Evolutionary conservation across 1,139 yeast species (phyloP).

Genomic region (Suhomyces wounanorum): DNA sequence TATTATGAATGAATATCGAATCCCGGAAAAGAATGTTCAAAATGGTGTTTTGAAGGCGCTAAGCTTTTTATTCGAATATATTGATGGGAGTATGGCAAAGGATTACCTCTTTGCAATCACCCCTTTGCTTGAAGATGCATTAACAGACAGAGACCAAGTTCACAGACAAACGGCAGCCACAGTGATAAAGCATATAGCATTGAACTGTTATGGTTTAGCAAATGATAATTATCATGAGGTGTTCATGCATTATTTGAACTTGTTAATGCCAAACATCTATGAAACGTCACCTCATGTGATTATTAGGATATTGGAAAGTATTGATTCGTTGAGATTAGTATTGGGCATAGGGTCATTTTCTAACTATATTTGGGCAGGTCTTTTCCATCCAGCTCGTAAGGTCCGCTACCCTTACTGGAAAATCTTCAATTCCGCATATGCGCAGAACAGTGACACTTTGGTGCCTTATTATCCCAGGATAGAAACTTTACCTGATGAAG

Average conservation of each 20-base stretch:
- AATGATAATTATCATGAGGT: conserved; percentile 68
- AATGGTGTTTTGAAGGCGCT: conserved; percentile 92
- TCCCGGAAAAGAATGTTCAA: conserved; percentile 91
- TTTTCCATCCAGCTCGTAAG: conserved; percentile 90
- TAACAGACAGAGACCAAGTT: conserved; percentile 87
- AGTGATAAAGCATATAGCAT: conserved; percentile 78
- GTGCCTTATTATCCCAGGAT: conserved; percentile 81
- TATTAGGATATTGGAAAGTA: conserved; percentile 73
- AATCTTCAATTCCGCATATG: conserved; percentile 73
- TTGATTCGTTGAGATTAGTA: conserved; percentile 71
- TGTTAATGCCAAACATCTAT: conserved; percentile 79
- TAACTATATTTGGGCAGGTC: conserved; percentile 83
- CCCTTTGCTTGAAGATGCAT: conserved; percentile 85
- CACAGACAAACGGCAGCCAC: conserved; percentile 96
- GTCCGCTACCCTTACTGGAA: conserved; percentile 89
- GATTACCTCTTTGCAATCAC: conserved; percentile 83
- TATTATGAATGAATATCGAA: conserved; percentile 90
- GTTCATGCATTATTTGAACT: conserved; percentile 67
- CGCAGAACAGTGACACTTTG: conserved; percentile 71
- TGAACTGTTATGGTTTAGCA: conserved; percentile 76
- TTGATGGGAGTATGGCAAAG: conserved; percentile 70
- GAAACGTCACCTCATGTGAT: conserved; percentile 97
- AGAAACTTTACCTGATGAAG: conserved; percentile 31
- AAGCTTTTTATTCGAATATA: conserved; percentile 92
- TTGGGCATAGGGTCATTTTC: conserved; percentile 75